Conservation (phyloP, 345 rosid species). For the Arabidopsis thaliana region DNA sequence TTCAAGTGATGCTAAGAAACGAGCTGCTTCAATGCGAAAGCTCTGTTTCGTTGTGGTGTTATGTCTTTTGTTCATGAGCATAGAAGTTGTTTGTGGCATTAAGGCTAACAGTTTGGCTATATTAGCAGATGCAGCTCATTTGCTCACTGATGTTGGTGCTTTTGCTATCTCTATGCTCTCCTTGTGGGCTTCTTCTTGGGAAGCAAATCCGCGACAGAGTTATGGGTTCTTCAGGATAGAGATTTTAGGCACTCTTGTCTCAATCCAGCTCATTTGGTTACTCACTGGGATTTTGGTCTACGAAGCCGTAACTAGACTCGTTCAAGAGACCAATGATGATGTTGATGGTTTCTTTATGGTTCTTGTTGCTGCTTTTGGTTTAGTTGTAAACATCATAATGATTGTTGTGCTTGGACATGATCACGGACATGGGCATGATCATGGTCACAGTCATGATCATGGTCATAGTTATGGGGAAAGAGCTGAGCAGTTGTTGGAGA, state of each 20-base stretch:
- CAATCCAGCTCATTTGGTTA: conserved; percentile 70
- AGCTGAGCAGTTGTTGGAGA: conserved; percentile 48
- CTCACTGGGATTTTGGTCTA: conserved; percentile 76
- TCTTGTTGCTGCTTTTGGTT: conserved; percentile 64
- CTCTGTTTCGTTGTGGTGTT: conserved; percentile 56
- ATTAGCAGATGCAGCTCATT: conserved; percentile 70
- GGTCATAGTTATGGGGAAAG: conserved; percentile 15
- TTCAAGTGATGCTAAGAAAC: conserved; percentile 60
- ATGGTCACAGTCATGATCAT: conserved; percentile 17
- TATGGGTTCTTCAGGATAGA: conserved; percentile 70
- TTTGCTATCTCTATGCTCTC: conserved; percentile 71
- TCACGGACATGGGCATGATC: conserved; percentile 45
- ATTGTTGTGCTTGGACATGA: conserved; percentile 57
- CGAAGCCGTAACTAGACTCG: conserved; percentile 63
- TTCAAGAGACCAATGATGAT: conserved; percentile 48
- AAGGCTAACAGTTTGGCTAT: conserved; percentile 74
- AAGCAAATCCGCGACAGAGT: conserved; percentile 63
- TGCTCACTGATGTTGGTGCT: conserved; percentile 71
- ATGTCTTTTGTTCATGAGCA: conserved; percentile 63
- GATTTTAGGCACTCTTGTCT: conserved; percentile 71
- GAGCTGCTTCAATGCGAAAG: conserved; percentile 59
- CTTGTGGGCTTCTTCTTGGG: conserved; percentile 75
- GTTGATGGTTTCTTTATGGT: conserved; percentile 70
- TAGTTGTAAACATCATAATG: conserved; percentile 51
- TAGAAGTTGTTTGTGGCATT: conserved; percentile 68